Evolutionary conservation across 108 stramenopile species (phyloP).

Genomic region (Bacterosira constricta): DNA sequence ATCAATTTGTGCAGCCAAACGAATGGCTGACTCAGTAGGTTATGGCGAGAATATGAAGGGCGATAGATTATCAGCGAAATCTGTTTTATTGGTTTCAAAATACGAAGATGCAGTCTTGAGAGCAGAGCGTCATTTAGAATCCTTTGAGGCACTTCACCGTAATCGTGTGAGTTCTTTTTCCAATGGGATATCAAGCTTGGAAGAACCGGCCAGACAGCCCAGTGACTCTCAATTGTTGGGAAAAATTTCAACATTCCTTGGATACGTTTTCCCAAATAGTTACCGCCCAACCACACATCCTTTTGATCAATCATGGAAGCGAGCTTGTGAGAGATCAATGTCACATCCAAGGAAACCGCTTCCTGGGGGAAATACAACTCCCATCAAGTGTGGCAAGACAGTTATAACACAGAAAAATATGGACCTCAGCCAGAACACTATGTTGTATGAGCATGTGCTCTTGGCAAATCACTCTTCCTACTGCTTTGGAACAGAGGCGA

Average conservation of each 20-base stretch:
- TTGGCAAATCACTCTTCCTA: slow-evolving; percentile 34
- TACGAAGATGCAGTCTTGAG: slow-evolving; percentile 11
- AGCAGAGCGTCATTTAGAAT: slow-evolving; percentile 36
- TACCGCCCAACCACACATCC: background rate
- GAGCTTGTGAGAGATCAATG: slow-evolving; percentile 10
- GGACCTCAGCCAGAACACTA: background rate
- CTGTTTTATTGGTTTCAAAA: background rate
- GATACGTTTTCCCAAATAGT: slow-evolving; percentile 16
- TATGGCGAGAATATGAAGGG: background rate
- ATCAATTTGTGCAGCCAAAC: slow-evolving; percentile 2
- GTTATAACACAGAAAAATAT: slow-evolving; percentile 17
- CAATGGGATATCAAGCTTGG: no score
- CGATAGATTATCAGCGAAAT: background rate
- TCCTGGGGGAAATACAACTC: slow-evolving; percentile 4
- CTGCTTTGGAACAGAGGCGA: slow-evolving; percentile 22
- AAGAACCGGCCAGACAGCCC: no score
- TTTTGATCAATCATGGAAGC: slow-evolving; percentile 24
- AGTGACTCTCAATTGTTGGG: no score
- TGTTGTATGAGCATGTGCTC: slow-evolving; percentile 29
- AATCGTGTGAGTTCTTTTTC: slow-evolving; percentile 8
- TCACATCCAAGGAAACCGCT: background rate
- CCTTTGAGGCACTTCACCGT: slow-evolving; percentile 33
- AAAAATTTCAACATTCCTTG: slow-evolving; percentile 24
- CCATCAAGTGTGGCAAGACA: slow-evolving; percentile 11
- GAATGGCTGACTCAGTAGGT: background rate